Conservation (phyloP, 768 basidiomycete genomes). For the Pisolithus orientalis region DNA sequence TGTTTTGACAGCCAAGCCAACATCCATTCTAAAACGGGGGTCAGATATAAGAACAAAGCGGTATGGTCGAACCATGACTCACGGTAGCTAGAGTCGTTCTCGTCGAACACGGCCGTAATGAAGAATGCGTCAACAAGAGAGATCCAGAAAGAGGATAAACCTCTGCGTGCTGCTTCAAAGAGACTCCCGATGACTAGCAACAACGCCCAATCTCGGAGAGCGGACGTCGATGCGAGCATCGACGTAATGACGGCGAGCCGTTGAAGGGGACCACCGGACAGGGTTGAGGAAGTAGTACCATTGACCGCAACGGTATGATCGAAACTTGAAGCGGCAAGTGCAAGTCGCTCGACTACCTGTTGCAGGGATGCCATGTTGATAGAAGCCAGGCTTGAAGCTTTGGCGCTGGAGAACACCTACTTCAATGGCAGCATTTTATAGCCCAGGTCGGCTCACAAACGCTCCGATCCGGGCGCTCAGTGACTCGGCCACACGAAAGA, state of each 20-base stretch:
- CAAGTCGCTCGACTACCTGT: constrained; percentile 25
- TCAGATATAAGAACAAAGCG: neutral
- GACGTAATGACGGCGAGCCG: constrained; percentile 33
- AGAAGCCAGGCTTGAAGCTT: too few species aligned
- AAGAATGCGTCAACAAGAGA: constrained; percentile 47
- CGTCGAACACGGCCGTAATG: constrained; percentile 56
- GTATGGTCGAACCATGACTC: constrained; percentile 14
- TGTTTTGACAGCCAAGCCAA: constrained; percentile 63
- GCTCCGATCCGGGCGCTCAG: too few species aligned
- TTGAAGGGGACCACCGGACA: constrained; percentile 15
- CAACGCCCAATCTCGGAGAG: constrained; percentile 58
- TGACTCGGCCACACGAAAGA: too few species aligned
- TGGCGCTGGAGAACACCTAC: too few species aligned
- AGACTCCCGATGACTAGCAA: constrained; percentile 56
- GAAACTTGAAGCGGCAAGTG: constrained; percentile 11
- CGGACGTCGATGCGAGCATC: constrained; percentile 47
- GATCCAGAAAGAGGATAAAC: constrained; percentile 37
- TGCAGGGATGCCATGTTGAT: constrained; percentile 19
- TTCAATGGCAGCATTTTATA: too few species aligned
- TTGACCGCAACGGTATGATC: constrained; percentile 10
- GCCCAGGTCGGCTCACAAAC: too few species aligned
- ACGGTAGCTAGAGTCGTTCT: constrained; percentile 54
- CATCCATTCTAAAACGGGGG: constrained; percentile 49
- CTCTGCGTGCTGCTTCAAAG: constrained; percentile 52
- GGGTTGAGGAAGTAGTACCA: constrained; percentile 3